A percentile compares a stretch with the other conserved stretches of the same genome.
Conservation (phyloP, 495 filamentous ascomycete species). For the Clavariopsis aquatica region DNA sequence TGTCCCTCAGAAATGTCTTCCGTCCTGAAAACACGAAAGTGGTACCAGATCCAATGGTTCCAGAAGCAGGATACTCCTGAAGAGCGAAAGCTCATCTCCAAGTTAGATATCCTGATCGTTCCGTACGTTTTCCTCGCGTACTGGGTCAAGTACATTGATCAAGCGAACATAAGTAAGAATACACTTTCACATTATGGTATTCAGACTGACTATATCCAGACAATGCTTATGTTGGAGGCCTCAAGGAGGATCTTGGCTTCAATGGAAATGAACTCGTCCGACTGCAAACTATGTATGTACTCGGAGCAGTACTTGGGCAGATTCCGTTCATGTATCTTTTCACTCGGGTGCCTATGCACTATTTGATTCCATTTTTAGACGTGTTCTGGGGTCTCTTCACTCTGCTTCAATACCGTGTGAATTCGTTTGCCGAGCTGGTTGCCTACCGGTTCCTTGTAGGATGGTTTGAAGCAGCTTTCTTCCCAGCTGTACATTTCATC, state of each 20-base stretch:
- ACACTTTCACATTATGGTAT: not conserved
- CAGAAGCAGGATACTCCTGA: constrained; percentile 21
- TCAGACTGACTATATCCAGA: constrained; percentile 7
- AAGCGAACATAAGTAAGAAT: constrained; percentile 18
- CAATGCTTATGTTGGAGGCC: constrained; percentile 27
- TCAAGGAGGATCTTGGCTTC: constrained; percentile 37
- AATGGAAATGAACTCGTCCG: constrained; percentile 53
- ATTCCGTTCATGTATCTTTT: constrained; percentile 56
- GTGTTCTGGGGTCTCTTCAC: constrained; percentile 30
- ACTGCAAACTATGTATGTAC: constrained; percentile 52
- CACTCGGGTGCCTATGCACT: constrained; percentile 52
- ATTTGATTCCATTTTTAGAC: constrained; percentile 46
- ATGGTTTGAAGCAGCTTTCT: constrained; percentile 47
- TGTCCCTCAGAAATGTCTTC: constrained; percentile 4
- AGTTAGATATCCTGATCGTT: constrained; percentile 24
- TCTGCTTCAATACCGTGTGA: constrained; percentile 26
- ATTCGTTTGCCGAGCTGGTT: constrained; percentile 19
- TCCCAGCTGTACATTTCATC: constrained; percentile 52
- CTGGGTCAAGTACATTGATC: constrained; percentile 32
- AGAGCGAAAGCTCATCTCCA: constrained; percentile 28
- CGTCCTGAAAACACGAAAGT: constrained; percentile 8
- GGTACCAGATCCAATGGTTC: constrained; percentile 28
- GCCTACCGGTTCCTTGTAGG: constrained; percentile 44
- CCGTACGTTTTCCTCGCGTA: constrained; percentile 26
- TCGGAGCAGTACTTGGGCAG: constrained; percentile 55